Evolutionary conservation across 2,329 filamentous ascomycete genomes (phyloP).

Genomic region (Sporothrix pseudoabietina): DNA sequence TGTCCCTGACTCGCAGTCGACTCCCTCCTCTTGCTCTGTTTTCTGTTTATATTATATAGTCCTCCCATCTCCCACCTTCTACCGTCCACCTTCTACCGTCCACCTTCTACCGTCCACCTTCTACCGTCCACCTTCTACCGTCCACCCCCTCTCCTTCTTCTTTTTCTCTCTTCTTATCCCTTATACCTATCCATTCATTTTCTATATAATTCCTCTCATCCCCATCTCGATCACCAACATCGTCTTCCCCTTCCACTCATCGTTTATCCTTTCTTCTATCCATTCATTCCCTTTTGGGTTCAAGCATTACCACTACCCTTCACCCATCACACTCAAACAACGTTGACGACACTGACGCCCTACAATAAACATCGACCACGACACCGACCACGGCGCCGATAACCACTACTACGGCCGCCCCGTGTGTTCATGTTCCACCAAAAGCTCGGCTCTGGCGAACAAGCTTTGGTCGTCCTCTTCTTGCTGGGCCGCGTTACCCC

Average conservation of each 20-base stretch:
- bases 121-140: not conserved
- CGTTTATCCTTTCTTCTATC: not conserved
- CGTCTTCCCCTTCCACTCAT: not conserved
- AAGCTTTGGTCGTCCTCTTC: conserved; percentile 7
- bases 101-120: not conserved
- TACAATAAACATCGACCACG: not conserved
- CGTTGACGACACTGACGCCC: not conserved
- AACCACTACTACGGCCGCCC: not conserved
- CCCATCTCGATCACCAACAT: not conserved
- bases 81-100: not conserved
- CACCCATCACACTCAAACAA: not conserved
- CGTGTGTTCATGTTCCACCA: conserved; percentile 16
- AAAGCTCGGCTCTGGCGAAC: not conserved
- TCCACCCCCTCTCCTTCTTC: not conserved
- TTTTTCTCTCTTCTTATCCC: not conserved
- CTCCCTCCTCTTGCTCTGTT: not conserved
- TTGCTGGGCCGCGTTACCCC: not conserved
- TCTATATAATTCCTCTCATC: not conserved
- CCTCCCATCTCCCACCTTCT: not conserved
- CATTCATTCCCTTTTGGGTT: not conserved
- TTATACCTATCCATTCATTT: not conserved
- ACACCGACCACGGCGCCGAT: not conserved
- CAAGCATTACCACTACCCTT: not conserved
- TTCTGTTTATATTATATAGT: conserved; percentile 14
- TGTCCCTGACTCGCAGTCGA: not conserved